phyloP scores from a whole-genome alignment of 2,329 filamentous ascomycete species.

The Botrytis aclada region DNA sequence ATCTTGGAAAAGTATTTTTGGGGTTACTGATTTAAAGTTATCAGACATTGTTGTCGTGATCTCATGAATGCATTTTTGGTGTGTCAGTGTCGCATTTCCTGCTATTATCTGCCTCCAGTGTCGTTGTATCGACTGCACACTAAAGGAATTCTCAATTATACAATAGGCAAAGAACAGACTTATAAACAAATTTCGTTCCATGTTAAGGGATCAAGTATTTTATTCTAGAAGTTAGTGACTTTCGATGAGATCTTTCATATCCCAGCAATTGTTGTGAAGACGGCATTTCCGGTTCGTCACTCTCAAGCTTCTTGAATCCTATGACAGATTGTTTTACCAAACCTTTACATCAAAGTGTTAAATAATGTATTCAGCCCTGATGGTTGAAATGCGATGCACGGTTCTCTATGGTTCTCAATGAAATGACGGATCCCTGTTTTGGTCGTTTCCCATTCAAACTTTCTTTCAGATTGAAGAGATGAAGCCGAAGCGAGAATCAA shows the following conservation, averaged over 20 bases:
- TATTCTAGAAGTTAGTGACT: neutral
- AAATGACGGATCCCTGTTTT: neutral
- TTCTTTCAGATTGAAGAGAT: neutral
- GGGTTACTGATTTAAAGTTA: neutral
- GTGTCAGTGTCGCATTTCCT: neutral
- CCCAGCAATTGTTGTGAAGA: neutral
- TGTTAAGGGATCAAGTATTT: neutral
- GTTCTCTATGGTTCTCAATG: neutral
- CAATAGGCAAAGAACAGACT: neutral
- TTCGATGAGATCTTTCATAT: neutral
- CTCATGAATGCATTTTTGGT: neutral
- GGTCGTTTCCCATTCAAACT: too few species aligned
- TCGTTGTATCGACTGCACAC: neutral
- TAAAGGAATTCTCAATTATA: neutral
- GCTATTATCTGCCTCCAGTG: neutral
- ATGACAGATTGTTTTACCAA: neutral
- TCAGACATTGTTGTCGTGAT: neutral
- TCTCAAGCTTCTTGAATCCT: neutral
- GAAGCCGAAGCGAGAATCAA: neutral
- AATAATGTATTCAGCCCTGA: neutral
- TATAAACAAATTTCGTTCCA: neutral
- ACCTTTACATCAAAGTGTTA: neutral
- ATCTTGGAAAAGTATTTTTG: neutral
- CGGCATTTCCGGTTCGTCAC: neutral
- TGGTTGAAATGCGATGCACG: neutral